Conservation (phyloP, 148 eudicot genomes). For the Talinum fruticosum region DNA sequence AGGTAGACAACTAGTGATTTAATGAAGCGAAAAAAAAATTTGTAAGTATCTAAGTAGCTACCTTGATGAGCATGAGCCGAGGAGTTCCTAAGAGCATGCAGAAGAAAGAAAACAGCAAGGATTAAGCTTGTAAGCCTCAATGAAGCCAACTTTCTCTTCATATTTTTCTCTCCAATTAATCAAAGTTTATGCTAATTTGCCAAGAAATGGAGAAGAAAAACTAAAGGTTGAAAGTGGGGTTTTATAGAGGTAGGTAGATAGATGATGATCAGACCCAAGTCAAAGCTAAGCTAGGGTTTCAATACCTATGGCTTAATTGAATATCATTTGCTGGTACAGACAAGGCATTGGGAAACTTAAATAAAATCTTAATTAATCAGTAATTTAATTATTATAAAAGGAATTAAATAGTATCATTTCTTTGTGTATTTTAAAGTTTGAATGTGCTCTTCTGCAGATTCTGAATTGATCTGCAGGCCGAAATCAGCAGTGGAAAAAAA, state of each 20-base stretch:
- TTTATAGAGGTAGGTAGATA: conserved; percentile 41
- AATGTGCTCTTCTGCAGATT: conserved; percentile 25
- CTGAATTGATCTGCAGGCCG: not conserved
- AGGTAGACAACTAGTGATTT: not conserved
- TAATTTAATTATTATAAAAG: conserved; percentile 12
- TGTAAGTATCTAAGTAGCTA: not conserved
- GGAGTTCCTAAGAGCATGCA: conserved; percentile 39
- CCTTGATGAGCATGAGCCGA: conserved; percentile 48
- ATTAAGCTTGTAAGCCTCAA: conserved; percentile 36
- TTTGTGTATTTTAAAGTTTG: conserved; percentile 16
- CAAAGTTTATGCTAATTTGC: not conserved
- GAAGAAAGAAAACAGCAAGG: conserved; percentile 33
- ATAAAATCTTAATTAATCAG: conserved; percentile 5
- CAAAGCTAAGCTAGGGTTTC: conserved; percentile 47
- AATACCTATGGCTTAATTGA: conserved; percentile 10
- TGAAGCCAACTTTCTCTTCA: conserved; percentile 31
- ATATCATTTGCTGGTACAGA: conserved; percentile 33
- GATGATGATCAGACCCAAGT: conserved; percentile 29
- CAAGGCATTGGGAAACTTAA: conserved; percentile 51
- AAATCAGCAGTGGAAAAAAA: not conserved
- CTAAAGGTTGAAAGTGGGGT: conserved; percentile 22
- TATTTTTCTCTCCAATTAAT: conserved; percentile 1
- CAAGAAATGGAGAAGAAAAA: conserved; percentile 25
- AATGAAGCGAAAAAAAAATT: not conserved
- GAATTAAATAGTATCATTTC: not conserved